Percentiles rank a stretch among this genome's conserved stretches.
Conservation (phyloP, 1,139 yeast genomes). For the Blastobotrys raffinosifermentans region DNA sequence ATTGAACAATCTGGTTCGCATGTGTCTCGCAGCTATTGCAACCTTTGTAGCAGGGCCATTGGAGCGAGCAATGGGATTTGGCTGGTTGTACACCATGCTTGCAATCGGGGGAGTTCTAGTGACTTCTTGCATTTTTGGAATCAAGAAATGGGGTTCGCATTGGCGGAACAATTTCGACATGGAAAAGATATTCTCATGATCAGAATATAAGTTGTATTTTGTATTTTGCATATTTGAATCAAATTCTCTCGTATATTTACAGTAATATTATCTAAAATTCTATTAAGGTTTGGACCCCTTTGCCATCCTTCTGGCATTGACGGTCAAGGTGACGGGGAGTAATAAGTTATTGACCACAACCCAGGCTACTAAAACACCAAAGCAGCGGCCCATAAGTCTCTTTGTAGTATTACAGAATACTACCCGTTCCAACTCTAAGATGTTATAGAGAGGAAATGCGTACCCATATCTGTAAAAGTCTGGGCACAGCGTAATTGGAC, state of each 20-base stretch:
- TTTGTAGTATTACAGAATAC: slow-evolving; percentile 54
- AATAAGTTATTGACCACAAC: slow-evolving; percentile 42
- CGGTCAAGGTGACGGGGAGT: slow-evolving; percentile 44
- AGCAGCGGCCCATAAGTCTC: slow-evolving; percentile 50
- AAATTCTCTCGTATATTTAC: not conserved
- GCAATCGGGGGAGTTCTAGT: slow-evolving; percentile 45
- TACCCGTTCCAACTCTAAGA: slow-evolving; percentile 50
- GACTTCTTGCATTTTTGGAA: slow-evolving; percentile 40
- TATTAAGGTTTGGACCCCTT: too few species aligned
- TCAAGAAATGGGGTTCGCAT: slow-evolving; percentile 53
- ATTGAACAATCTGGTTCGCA: slow-evolving; percentile 67
- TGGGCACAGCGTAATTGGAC: slow-evolving; percentile 50
- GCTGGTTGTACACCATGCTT: slow-evolving; percentile 62
- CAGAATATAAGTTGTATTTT: not conserved
- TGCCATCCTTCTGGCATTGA: too few species aligned
- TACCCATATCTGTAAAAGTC: slow-evolving; percentile 57
- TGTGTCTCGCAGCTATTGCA: slow-evolving; percentile 67
- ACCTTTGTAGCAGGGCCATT: slow-evolving; percentile 72
- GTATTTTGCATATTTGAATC: not conserved
- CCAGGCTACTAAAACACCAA: slow-evolving; percentile 58
- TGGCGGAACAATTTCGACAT: slow-evolving; percentile 66
- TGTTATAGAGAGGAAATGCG: slow-evolving; percentile 59
- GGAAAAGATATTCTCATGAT: slow-evolving; percentile 32
- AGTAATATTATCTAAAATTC: slow-evolving; percentile 4
- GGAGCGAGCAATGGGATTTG: slow-evolving; percentile 54